Conservation (phyloP, 23 red algal species). For the Pyropia yezoensis region DNA sequence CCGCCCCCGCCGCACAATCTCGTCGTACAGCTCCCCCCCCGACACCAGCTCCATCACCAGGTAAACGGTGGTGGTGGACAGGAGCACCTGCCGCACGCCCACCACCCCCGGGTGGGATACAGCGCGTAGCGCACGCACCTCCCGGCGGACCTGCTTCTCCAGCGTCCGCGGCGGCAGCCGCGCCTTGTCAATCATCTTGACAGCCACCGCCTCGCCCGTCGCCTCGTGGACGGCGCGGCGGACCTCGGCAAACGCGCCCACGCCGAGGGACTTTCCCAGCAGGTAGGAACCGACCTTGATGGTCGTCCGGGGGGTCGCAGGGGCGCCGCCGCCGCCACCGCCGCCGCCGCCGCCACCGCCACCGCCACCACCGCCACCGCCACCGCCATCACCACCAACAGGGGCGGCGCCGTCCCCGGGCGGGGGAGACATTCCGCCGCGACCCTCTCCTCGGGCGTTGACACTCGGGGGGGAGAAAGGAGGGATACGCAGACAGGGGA, state of each 20-base stretch:
- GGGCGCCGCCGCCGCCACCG: no score
- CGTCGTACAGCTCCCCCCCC: constrained; percentile 47
- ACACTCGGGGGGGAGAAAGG: no score
- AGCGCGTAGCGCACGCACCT: constrained; percentile 19
- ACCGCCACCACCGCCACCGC: no score
- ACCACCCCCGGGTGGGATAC: constrained; percentile 42
- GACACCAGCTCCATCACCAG: constrained; percentile 72
- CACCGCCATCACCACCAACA: no score
- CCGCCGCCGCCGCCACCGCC: no score
- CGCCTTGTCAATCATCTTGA: constrained; percentile 70
- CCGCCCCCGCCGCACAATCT: constrained; percentile 21
- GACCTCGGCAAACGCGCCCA: constrained; percentile 64
- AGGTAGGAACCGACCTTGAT: constrained; percentile 33
- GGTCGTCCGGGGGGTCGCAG: no score
- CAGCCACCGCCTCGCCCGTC: constrained; percentile 33
- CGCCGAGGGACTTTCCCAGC: constrained; percentile 34
- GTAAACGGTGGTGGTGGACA: constrained; percentile 22
- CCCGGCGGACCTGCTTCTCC: constrained; percentile 36
- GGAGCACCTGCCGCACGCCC: constrained; percentile 19
- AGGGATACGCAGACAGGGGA: no score
- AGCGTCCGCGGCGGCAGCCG: constrained; percentile 8
- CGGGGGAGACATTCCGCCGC: no score
- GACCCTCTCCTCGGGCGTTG: no score
- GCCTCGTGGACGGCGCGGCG: constrained; percentile 52
- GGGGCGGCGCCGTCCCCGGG: no score